Percentiles rank a stretch among this genome's conserved stretches.
phyloP scores from a whole-genome alignment of 305 asterid species.

The Fraxinus platypoda region DNA sequence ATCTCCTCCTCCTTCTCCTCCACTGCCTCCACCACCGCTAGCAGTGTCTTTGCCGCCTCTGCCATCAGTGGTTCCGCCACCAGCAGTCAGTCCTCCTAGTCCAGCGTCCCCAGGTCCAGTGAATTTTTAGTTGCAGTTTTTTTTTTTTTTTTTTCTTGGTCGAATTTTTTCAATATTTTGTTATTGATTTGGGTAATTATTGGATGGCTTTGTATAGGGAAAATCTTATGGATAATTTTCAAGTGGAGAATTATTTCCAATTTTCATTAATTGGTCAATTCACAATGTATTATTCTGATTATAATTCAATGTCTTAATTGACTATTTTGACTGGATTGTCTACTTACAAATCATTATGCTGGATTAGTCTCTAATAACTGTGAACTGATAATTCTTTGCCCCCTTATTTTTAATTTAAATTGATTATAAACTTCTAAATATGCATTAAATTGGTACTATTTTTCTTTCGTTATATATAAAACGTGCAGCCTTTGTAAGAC shows the following conservation, averaged over 20 bases:
- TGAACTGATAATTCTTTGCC: not conserved
- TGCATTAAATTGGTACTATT: no score
- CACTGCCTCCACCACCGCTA: constrained; percentile 42
- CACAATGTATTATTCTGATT: not conserved
- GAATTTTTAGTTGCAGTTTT: constrained; percentile 23
- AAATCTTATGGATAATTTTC: not conserved
- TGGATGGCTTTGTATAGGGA: not conserved
- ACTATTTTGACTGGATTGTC: not conserved
- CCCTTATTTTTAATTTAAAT: no score
- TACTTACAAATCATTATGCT: not conserved
- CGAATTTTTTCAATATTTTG: not conserved
- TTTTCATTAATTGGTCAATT: not conserved
- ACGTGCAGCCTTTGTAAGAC: no score
- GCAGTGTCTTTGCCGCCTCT: constrained; percentile 21
- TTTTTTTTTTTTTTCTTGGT: not conserved
- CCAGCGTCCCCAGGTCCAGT: constrained; percentile 72
- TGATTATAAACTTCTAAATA: no score
- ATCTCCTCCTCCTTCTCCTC: not conserved
- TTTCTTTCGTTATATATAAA: not conserved
- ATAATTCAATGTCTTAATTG: not conserved
- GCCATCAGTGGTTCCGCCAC: constrained; percentile 50
- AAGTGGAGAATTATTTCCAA: not conserved
- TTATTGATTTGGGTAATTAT: not conserved
- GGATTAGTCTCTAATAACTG: not conserved
- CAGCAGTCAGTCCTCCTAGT: constrained; percentile 54